Evolutionary conservation across 2,329 filamentous ascomycete species (phyloP), one percentile per base, ranked within the genome.

Genomic region (Fusarium chaquense): DNA sequence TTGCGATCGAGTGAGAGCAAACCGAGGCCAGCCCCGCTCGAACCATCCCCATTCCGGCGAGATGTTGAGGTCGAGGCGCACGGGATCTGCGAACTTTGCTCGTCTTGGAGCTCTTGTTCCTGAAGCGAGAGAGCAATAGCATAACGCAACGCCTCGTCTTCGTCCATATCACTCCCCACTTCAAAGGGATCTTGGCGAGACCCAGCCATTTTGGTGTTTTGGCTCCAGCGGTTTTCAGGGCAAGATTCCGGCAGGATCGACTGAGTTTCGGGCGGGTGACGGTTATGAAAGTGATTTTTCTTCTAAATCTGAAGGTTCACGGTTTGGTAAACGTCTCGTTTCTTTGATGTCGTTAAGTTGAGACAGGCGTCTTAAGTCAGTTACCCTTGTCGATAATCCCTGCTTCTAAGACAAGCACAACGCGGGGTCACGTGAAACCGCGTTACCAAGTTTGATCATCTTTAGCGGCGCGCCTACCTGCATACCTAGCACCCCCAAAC

Each of bases 1-100:
- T 90, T 93, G 36, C 94, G 87, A 80, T 97, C 87, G 2, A 97
- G 79, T 5, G 86, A 85, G 6, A 86, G 75, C 0, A 88, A 72
- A 0, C 84, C 82, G 32, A 77, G 73, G 51, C 69, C 59, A 22
- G 55, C 45, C 57, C 55, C 69, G 50, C 65, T 52, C 57, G 66
- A 63, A 33, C 58, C 65, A 62, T 66, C 56, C 63, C 67, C 65
- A 30, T 70, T 68, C 54, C 56, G 70, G 52, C 43, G 69, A 15
- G 47, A 46, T 36, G 65, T 64, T 41, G 66, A 69, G 57, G 50
- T 53, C 47, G 54, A 54, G 60, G 60, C 56, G 49, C 43, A 45
- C 53, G 68, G 64, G 68, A 71, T 65, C 56, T 69, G 55, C 52
- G 55, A 57, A 72, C 58, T 74, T 55, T 59, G 71, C 41, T 53